phyloP scores from a whole-genome alignment of 2,329 filamentous ascomycete genomes.

The Aureobasidium uvarum region DNA sequence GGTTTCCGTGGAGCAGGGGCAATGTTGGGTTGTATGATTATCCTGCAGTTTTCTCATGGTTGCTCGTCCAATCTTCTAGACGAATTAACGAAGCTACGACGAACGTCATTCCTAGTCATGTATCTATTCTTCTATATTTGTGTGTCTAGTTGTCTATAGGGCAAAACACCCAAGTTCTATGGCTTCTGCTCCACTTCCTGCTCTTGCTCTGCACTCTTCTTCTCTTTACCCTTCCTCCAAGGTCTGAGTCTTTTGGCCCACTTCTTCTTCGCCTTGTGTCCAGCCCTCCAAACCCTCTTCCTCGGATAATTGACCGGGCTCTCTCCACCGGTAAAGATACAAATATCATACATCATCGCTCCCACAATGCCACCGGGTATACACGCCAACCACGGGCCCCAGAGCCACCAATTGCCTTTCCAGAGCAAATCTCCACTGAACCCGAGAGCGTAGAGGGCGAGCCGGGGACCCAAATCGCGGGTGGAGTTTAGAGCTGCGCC shows the following conservation, averaged over 20 bases:
- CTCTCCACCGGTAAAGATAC: slow-evolving; percentile 53
- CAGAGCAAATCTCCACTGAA: slow-evolving; percentile 42
- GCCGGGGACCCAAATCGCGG: slow-evolving; percentile 52
- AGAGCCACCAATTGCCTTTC: slow-evolving; percentile 49
- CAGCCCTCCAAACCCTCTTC: slow-evolving; percentile 25
- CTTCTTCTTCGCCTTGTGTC: slow-evolving; percentile 27
- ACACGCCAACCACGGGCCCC: slow-evolving; percentile 45
- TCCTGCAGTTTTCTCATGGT: too few relatives aligned
- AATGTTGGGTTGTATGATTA: too few relatives aligned
- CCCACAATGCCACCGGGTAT: slow-evolving; percentile 48
- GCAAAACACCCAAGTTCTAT: background rate
- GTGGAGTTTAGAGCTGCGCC: slow-evolving; percentile 52
- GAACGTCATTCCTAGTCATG: background rate
- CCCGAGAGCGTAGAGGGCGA: slow-evolving; percentile 48
- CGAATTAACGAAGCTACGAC: background rate
- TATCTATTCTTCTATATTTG: background rate
- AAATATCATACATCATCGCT: slow-evolving; percentile 49
- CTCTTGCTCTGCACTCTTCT: background rate
- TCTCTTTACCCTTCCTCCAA: background rate
- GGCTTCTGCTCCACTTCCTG: background rate
- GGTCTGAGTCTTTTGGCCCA: slow-evolving; percentile 10
- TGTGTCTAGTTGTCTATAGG: background rate
- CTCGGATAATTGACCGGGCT: slow-evolving; percentile 54
- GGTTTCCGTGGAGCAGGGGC: too few relatives aligned
- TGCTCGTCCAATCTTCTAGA: too few relatives aligned